These are phyloP conservation scores for Eucalyptus pauciflora DNA, from an alignment of 345 rosid genomes.

Conservation along the genomic window DNA sequence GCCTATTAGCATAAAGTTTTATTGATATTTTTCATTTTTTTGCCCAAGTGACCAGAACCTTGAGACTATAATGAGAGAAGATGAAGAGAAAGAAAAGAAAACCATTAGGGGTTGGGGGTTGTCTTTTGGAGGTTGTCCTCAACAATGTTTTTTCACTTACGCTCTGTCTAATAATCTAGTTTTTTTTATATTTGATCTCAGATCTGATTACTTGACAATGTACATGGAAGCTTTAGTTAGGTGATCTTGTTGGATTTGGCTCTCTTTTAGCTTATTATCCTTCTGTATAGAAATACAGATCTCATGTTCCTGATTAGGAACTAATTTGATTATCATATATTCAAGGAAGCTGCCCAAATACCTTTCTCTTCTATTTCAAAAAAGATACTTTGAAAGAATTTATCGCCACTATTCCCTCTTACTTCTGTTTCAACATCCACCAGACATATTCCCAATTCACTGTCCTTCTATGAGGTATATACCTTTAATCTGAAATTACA, in stretches of 20 bases:
- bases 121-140: not conserved
- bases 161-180: not conserved
- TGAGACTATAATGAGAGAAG: not conserved
- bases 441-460: conserved; percentile 38
- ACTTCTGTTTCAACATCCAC: not conserved
- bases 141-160: not conserved
- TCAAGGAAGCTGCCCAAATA: not conserved
- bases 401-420: too few species aligned
- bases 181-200: too few species aligned
- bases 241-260: not conserved
- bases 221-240: too few species aligned
- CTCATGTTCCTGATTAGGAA: not conserved
- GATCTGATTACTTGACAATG: too few species aligned
- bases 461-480: conserved; percentile 65
- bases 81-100: not conserved
- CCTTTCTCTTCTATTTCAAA: not conserved
- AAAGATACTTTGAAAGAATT: not conserved
- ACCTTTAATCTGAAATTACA: not conserved
- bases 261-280: not conserved
- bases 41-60: too few species aligned
- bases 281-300: not conserved
- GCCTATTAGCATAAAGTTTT: not conserved
- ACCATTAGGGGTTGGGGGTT: not conserved
- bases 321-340: too few species aligned
- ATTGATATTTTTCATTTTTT: too few species aligned